Evolutionary conservation across 2,329 filamentous ascomycete species (phyloP).

Genomic region (Colletotrichum sp.): DNA sequence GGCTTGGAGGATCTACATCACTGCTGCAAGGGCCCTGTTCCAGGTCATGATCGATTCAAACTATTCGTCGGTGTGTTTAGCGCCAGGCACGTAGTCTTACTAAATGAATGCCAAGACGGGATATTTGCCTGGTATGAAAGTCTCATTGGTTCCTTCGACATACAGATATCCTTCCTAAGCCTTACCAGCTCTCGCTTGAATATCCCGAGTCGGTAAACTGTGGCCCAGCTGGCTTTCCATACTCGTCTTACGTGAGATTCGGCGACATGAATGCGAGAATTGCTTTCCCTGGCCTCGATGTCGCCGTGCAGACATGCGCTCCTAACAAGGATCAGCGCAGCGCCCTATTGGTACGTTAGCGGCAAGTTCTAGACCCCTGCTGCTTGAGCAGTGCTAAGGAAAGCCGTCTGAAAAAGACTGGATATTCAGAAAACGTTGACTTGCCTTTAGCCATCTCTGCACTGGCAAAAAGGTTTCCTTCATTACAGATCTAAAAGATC

Average conservation of each 20-base stretch:
- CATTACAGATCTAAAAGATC: no score
- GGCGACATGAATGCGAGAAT: background rate
- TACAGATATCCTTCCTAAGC: background rate
- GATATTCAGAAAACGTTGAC: no score
- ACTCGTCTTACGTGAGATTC: background rate
- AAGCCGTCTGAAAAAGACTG: rapidly evolving
- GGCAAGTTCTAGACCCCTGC: background rate
- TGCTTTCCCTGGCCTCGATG: background rate
- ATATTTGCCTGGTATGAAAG: rapidly evolving
- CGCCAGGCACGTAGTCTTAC: background rate
- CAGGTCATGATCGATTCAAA: background rate
- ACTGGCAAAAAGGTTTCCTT: rapidly evolving
- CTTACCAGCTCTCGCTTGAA: background rate
- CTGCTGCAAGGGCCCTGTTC: background rate
- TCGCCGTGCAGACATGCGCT: background rate
- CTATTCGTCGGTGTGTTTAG: background rate
- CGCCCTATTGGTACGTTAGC: background rate
- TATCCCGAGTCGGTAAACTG: background rate
- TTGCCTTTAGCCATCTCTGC: rapidly evolving
- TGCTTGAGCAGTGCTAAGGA: rapidly evolving
- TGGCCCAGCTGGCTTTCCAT: background rate
- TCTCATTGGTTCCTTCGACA: background rate
- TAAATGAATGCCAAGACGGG: background rate
- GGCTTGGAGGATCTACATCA: background rate
- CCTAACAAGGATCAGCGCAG: background rate